These are phyloP conservation scores for Fusarium nelsonii DNA, from an alignment of 2,329 filamentous ascomycete species.

Conservation along the genomic window DNA sequence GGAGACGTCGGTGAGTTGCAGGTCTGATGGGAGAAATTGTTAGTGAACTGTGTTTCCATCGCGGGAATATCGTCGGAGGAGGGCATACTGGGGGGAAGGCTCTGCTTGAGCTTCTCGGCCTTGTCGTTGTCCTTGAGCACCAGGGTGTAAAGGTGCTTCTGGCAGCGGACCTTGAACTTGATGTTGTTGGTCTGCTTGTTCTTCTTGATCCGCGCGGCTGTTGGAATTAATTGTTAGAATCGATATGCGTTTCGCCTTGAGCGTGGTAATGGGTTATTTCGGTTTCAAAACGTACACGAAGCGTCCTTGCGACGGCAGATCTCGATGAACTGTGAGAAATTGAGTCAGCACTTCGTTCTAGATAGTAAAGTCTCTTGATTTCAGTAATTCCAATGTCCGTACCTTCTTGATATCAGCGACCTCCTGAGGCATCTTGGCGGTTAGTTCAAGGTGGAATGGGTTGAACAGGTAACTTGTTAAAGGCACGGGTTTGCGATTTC, in stretches of 20 bases:
- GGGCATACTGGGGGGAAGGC: constrained; percentile 91
- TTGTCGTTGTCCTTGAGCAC: constrained; percentile 99
- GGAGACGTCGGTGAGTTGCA: constrained; percentile 66
- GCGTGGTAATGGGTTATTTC: constrained; percentile 10
- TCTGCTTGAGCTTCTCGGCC: constrained; percentile 99
- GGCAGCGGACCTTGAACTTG: constrained; percentile 99
- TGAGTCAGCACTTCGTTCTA: constrained; percentile 49
- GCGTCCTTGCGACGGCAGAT: constrained; percentile 99
- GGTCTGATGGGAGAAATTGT: constrained; percentile 54
- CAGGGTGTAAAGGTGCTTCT: constrained; percentile 95
- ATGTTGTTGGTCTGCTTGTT: constrained; percentile 89
- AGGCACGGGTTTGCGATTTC: constrained; percentile 47
- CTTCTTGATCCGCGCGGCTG: constrained; percentile 95
- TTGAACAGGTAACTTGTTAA: constrained; percentile 47
- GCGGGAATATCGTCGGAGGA: constrained; percentile 4
- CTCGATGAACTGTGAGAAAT: constrained; percentile 89
- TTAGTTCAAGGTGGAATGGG: constrained; percentile 48
- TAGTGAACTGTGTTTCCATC: constrained; percentile 9
- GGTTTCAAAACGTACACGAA: constrained; percentile 80
- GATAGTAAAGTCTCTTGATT: not conserved
- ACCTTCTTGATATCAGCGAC: constrained; percentile 97
- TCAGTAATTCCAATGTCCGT: constrained; percentile 39
- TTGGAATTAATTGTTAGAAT: constrained; percentile 49
- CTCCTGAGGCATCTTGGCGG: constrained; percentile 96
- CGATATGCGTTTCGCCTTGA: constrained; percentile 25